Base-by-base conservation (phyloP, 2,329 filamentous ascomycete species). In the Claviceps purpurea region DNA sequence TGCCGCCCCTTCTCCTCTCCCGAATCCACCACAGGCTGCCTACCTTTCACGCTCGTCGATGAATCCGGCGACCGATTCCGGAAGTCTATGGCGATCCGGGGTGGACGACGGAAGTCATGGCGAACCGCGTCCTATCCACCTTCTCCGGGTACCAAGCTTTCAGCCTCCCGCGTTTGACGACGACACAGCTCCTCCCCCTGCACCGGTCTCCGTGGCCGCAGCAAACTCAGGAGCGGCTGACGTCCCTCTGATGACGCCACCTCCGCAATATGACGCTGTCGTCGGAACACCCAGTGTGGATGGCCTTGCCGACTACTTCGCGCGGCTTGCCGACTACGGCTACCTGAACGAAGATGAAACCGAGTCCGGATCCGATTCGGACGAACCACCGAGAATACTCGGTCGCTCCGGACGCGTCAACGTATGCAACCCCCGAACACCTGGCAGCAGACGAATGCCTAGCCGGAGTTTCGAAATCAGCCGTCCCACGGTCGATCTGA, bases 131-230 rank as follows among this genome's bases (percentile, higher is more conserved):
- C 89, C 90, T 0, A 94, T 95, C 50, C 90, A 95, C 65, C 76
- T 95, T 2, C 69, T 95, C 37, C 82, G 90, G 24, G 78, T 81
- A 5, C 90, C 90, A 0, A 94, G 88, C 0, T 95, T 89, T 69
- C 89, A 89, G 54, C 90, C 90, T 2, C 89, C 90, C 0, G 81
- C 87, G 0, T 95, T 95, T 62, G 84, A 93, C 56, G 88, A 88
- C 5, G 85, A 94, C 50, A 63, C 70, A 0, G 62, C 64, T 18
- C 67, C 68, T 7, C 68, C 69, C 6, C 64, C 68, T 2, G 64
- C 60, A 42, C 60, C 61, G 1, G 61, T 63, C 45, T 34, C 10
- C 30, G 30, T 34, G 30, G 53, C 63, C 34, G 52, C 62, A 18
- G 54, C 55, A n/a, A 54, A 59, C 16, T 50, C 60, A 1, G 60